These are phyloP conservation scores for Fallopia convolvulus DNA, from an alignment of 148 eudicot species.

Conservation along the genomic window DNA sequence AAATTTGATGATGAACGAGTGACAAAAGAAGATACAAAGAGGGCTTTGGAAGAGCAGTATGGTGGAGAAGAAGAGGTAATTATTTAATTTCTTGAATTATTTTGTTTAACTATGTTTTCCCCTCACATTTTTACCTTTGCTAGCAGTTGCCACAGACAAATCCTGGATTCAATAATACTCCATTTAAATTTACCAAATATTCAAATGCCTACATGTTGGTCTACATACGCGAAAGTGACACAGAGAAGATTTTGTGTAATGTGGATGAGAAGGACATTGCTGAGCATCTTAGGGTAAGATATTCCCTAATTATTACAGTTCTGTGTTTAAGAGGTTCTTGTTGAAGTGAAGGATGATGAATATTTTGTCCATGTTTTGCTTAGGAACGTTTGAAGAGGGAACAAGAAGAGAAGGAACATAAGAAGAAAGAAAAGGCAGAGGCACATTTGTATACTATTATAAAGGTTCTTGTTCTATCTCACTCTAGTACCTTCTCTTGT, in stretches of 20 bases:
- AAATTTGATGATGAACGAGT: slow-evolving; percentile 98
- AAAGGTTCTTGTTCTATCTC: slow-evolving; percentile 43
- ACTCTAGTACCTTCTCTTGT: background rate
- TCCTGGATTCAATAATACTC: slow-evolving; percentile 88
- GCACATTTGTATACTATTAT: slow-evolving; percentile 94
- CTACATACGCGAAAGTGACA: slow-evolving; percentile 89
- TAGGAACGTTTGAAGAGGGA: slow-evolving; percentile 89
- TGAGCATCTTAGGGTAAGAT: slow-evolving; percentile 78
- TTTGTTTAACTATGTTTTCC: slow-evolving; percentile 12
- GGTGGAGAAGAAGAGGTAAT: slow-evolving; percentile 98
- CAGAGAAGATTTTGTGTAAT: slow-evolving; percentile 80
- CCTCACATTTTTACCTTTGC: slow-evolving; percentile 9
- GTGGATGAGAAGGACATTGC: slow-evolving; percentile 98
- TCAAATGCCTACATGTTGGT: slow-evolving; percentile 99
- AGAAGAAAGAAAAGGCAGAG: slow-evolving; percentile 89
- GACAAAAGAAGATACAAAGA: slow-evolving; percentile 85
- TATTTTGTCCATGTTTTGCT: slow-evolving; percentile 13
- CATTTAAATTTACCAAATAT: slow-evolving; percentile 90
- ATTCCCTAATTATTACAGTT: background rate
- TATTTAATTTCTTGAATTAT: slow-evolving; percentile 2
- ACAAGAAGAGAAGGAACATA: slow-evolving; percentile 89
- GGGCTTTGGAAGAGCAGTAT: slow-evolving; percentile 93
- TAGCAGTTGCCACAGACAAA: slow-evolving; percentile 78
- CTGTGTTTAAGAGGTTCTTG: slow-evolving; percentile 2
- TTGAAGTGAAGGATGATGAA: background rate